phyloP scores from a whole-genome alignment of 1,284 basidiomycete genomes.

The Irpex rosettiformis region DNA sequence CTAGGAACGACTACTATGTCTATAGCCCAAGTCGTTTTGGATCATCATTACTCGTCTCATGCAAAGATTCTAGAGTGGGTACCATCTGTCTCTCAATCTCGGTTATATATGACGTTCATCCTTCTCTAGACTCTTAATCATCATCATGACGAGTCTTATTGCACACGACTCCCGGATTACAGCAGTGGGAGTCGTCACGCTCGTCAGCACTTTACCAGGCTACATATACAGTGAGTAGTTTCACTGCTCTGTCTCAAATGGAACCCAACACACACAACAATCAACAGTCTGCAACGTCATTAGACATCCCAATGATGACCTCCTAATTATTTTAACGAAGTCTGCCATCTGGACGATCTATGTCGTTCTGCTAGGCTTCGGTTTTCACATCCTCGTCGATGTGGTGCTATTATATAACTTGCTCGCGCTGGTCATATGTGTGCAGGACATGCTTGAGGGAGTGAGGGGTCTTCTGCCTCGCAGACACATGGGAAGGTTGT shows the following conservation, averaged over 20 bases:
- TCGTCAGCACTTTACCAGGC: slow-evolving; percentile 5
- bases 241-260: neutral
- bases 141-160: neutral
- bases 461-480: neutral
- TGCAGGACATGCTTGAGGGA: neutral
- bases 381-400: slow-evolving; percentile 7
- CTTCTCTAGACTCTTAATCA: neutral
- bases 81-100: neutral
- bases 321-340: neutral
- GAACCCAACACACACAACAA: neutral
- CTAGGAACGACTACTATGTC: neutral
- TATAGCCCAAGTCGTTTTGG: neutral
- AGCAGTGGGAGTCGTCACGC: neutral
- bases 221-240: slow-evolving; percentile 9
- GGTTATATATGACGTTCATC: neutral
- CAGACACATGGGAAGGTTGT: neutral
- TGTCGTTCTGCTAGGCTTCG: neutral
- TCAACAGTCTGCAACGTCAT: slow-evolving; percentile 3
- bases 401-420: slow-evolving; percentile 7
- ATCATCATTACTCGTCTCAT: neutral
- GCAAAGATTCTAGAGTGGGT: neutral
- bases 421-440: neutral
- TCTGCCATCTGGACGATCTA: slow-evolving; percentile 3
- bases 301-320: neutral
- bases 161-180: slow-evolving; percentile 3